These are phyloP conservation scores for Suillus americanus DNA, from an alignment of 768 basidiomycete genomes.

Conservation along the genomic window DNA sequence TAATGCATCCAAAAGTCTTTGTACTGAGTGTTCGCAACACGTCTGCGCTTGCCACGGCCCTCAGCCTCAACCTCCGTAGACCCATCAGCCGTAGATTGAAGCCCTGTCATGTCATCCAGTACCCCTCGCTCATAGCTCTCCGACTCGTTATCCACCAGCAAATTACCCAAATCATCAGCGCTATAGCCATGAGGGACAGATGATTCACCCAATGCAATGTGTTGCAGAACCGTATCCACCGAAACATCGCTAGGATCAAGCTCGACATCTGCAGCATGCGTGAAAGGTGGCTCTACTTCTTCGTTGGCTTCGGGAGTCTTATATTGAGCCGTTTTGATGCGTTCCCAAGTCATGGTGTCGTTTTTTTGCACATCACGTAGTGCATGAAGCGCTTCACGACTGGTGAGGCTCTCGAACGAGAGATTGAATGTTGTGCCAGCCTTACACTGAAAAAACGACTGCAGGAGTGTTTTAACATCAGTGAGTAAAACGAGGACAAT, in stretches of 20 bases:
- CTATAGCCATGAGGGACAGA: not conserved
- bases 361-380: too few species aligned
- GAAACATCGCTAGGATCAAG: not conserved
- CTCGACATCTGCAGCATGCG: not conserved
- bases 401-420: too few species aligned
- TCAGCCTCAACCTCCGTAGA: not conserved
- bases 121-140: not conserved
- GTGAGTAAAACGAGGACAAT: too few species aligned
- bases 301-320: constrained; percentile 3
- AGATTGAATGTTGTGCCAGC: too few species aligned
- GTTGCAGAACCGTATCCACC: not conserved
- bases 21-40: not conserved
- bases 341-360: too few species aligned
- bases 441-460: too few species aligned
- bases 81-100: not conserved
- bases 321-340: not conserved
- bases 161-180: not conserved
- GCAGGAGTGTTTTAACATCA: too few species aligned
- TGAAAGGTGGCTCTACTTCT: not conserved
- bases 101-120: not conserved
- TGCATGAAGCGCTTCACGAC: too few species aligned
- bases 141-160: not conserved
- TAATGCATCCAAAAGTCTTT: not conserved
- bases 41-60: not conserved
- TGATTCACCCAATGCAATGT: not conserved